Base-by-base conservation (phyloP, 179 eudicot species). In the Amaranthus tricolor region DNA sequence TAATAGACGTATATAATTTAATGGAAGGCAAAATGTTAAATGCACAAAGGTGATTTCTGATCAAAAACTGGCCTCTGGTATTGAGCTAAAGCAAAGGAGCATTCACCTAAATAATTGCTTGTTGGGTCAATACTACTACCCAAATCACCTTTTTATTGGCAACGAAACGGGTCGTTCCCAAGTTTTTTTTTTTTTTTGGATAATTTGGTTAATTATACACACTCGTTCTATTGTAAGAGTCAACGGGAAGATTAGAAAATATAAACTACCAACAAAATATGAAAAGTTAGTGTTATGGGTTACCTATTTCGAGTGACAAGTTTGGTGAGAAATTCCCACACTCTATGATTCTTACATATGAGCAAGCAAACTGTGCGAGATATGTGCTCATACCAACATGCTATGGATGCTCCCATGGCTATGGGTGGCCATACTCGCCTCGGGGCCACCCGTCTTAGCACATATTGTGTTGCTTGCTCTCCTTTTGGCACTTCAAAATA, bases 321-420 rank as follows among this genome's bases (percentile, higher is more conserved):
- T 79, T 90, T 90, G 88, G 87, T 69, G 54, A 94, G 84, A 79
- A 87, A 89, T 49, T 90, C 96, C 96, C 90, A 90, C 5, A 87
- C 8, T 5, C 91, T 85, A 77, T 94, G 98, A 77, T 92, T 89
- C 74, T 88, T 90, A 87, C 97, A 90, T 14, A 94, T 84, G 62
- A 90, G 74, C 10, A 94, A 78, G 84, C 94, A 92, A 72, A 85
- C 64, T 0, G 96, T 90, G 45, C 98, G 82, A 59, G 96, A 88
- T 48, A 94, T 68, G 76, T 94, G 98, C 83, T 94, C 98, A 53
- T 94, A 94, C 98, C 98, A 94, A 66, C 94, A 89, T 11, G 90
- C 96, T 14, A 94, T 71, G 0, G 97, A 90, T 10, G 96, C 88
- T 48, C 97, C 98, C 49, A 94, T 79, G 0, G 91, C 89, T 4